Base-by-base conservation (phyloP, 768 basidiomycete species). In the Amanita exitialis region DNA sequence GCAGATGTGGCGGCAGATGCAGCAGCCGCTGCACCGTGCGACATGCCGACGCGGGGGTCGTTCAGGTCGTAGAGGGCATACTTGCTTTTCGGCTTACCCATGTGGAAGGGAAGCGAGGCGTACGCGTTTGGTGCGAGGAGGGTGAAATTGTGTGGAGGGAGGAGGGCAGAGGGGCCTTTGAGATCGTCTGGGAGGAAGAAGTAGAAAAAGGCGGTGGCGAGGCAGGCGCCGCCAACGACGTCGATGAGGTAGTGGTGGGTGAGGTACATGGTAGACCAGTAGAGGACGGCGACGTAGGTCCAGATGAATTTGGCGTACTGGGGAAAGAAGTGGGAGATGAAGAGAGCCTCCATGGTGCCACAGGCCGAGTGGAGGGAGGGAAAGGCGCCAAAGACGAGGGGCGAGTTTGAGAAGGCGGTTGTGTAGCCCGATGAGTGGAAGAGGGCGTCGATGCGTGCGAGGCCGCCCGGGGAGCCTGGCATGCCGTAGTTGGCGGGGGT, bases 191-290 rank as follows among this genome's bases (percentile, higher is more conserved):
- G 91, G 60, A 97, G 81, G 68, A 83, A 84, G 56, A 88, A 60
- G 71, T 91, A 97, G 75, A 97, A 98, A 60, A 79, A 83, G 16
- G 78, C 76, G 34, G 86, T 83, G 43, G 94, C 86, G 55, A 99
- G 78, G 62, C 93, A 95, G 0, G 87, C 90, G 12, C 96, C 96
- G 8, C 83, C 89, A 44, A 92, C 90, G 62, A 97, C 90, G 62
- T 99, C 96, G 69, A 99, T 93, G 62, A 99, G 86, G 73, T 98
- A 98, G 70, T 98, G 95, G 66, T 96, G 92, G 3, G 90, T 90
- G 59, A 95, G 85, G 72, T 95, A 97, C 95, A 98, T 98, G 20
- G 95, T 97, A 8, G 90, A 84, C 96, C 96, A 99, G 65, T 95
- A 98, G 3, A 99, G 78, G 15, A 90, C 69, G 5, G 79, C 82